phyloP scores from a whole-genome alignment of 2,329 filamentous ascomycete species.

The Diaporthe vexans region DNA sequence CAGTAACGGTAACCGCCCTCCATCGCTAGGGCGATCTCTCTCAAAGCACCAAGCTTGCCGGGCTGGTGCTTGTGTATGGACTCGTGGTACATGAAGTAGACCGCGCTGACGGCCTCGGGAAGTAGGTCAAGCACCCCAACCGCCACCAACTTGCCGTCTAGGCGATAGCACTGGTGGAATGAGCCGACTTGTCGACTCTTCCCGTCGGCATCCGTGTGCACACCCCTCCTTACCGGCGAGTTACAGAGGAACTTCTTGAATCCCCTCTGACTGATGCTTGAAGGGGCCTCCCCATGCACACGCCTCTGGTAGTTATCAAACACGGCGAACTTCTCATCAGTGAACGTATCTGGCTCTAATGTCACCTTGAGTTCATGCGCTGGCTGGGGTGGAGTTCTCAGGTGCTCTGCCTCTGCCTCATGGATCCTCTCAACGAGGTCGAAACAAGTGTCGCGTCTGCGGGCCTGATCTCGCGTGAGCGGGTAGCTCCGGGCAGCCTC shows the following conservation, averaged over 20 bases:
- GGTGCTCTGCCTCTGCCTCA: constrained; percentile 70
- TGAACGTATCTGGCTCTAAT: constrained; percentile 78
- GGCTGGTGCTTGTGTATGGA: constrained; percentile 78
- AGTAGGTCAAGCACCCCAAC: constrained; percentile 83
- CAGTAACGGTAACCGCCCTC: constrained; percentile 82
- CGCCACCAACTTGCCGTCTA: constrained; percentile 82
- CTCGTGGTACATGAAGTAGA: constrained; percentile 87
- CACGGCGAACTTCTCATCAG: constrained; percentile 80
- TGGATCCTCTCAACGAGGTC: constrained; percentile 77
- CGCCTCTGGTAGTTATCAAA: constrained; percentile 82
- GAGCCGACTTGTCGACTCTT: constrained; percentile 74
- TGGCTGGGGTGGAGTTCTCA: constrained; percentile 73
- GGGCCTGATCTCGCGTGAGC: constrained; percentile 74
- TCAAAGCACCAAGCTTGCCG: constrained; percentile 81
- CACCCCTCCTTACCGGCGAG: constrained; percentile 72
- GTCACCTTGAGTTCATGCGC: constrained; percentile 78
- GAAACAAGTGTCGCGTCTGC: constrained; percentile 76
- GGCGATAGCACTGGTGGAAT: constrained; percentile 85
- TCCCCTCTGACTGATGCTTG: constrained; percentile 69
- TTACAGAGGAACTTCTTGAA: constrained; percentile 82
- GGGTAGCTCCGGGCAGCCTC: constrained; percentile 76
- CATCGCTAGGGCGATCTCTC: constrained; percentile 78
- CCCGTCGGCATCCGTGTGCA: constrained; percentile 60
- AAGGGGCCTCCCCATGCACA: constrained; percentile 77
- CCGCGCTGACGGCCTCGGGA: constrained; percentile 82